Evolutionary conservation across 352 stramenopile species (phyloP), one percentile per base, ranked within the genome.

Genomic region (Phytopythium ostracodes): DNA sequence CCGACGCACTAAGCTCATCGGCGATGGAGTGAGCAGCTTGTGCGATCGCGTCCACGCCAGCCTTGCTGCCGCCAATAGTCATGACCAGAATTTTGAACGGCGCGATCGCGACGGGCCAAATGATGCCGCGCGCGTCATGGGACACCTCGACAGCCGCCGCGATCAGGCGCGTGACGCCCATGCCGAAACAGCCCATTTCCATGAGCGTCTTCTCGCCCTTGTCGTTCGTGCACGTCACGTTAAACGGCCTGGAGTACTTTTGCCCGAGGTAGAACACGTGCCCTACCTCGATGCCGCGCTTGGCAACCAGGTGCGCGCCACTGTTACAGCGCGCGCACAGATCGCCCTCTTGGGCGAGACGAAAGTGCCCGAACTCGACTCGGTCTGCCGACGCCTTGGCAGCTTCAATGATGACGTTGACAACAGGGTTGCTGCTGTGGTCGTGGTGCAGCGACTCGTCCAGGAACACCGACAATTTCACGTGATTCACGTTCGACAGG

Each of bases 181-280:
- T 87, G 44, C 89, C 89, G 63, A 86, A 97, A 66, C 89, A 97
- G 11, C 87, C 88, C 89, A 97, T 97, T 50, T 93, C 87, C 64
- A 96, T 77, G 35, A 81, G 63, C 11, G 80, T 69, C 22, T 88
- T 81, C 53, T 72, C 73, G 46, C 75, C 75, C 35, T 79, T 79
- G 15, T 60, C 64, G 60, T 77, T 68, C 2, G 71, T 75, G 56
- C 83, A 92, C 49, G 76, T 87, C 17, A 80, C 81, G 33, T 75
- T 64, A 61, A 97, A 91, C 24, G 79, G 73, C 61, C 92, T 91
- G 15, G 85, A 93, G 69, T 96, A 97, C 73, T 94, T 95, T 46
- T 89, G 74, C n/a, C 89, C 88, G 1, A 97, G 70, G 62, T 95
- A 92, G 60, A 96, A 97, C 27, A 94, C 84, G 71, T 96, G 87